Conservation (phyloP, 1,284 basidiomycete species). For the Fomitiporia mediterranea region DNA sequence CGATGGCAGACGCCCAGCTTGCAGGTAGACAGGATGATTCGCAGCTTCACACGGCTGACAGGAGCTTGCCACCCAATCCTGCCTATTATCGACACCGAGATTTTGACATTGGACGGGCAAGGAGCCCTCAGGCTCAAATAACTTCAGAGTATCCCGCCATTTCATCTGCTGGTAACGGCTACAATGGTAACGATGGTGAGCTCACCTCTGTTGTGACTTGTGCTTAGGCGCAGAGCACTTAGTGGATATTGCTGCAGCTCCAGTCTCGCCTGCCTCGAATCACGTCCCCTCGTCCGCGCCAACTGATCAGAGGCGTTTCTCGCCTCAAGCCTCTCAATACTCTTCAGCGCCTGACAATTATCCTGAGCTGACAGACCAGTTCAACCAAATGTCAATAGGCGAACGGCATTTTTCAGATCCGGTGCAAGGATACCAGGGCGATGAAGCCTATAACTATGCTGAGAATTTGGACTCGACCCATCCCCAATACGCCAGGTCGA, state of each 20-base stretch:
- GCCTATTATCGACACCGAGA: neutral
- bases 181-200: neutral
- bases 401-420: neutral
- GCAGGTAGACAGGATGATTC: neutral
- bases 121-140: neutral
- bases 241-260: too few species aligned
- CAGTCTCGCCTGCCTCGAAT: neutral
- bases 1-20: neutral
- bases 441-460: neutral
- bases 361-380: neutral
- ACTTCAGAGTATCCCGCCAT: neutral
- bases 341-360: neutral
- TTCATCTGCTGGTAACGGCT: neutral
- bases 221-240: neutral
- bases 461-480: neutral
- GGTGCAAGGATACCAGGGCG: neutral
- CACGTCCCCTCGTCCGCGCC: neutral
- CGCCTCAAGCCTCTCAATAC: neutral
- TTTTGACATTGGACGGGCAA: neutral
- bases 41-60: neutral
- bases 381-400: neutral
- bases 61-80: conserved; percentile 4
- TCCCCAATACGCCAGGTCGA: neutral
- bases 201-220: neutral
- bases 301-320: neutral